phyloP scores from a whole-genome alignment of 2,329 filamentous ascomycete species.

The Cadophora sp. region DNA sequence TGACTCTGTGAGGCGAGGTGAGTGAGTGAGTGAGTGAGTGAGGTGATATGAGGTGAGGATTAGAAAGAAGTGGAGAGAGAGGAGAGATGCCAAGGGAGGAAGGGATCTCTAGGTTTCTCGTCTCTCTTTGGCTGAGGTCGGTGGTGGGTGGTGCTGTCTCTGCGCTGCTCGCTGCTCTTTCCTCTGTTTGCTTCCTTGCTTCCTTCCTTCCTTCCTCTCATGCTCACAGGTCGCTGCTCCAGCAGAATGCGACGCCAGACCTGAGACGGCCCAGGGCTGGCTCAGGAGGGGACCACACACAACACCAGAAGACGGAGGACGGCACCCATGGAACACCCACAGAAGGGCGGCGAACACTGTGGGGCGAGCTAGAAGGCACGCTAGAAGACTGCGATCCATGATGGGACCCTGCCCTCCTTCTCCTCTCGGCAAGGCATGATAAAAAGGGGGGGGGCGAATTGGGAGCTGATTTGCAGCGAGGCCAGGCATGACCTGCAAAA shows the following conservation, averaged over 20 bases:
- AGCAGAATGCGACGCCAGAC: constrained; percentile 19
- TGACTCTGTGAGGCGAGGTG: too few relatives aligned
- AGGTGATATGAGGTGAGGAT: background rate
- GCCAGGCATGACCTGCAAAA: constrained; percentile 1
- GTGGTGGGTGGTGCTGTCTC: too few relatives aligned
- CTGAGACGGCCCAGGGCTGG: constrained; percentile 11
- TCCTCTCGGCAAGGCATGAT: background rate
- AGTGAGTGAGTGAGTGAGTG: too few relatives aligned
- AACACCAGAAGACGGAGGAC: too few relatives aligned
- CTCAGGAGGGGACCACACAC: too few relatives aligned
- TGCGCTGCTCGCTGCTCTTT: too few relatives aligned
- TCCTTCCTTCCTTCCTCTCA: background rate
- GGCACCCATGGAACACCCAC: constrained; percentile 5
- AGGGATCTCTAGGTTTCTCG: too few relatives aligned
- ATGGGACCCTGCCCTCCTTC: too few relatives aligned
- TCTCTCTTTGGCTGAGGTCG: too few relatives aligned
- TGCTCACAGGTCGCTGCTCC: constrained; percentile 7
- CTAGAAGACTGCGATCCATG: constrained; percentile 29
- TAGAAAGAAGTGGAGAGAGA: background rate
- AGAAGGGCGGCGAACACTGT: constrained; percentile 21
- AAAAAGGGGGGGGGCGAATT: constrained; percentile 22
- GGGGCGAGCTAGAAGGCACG: constrained; percentile 24
- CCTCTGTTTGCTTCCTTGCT: too few relatives aligned
- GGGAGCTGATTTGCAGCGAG: constrained; percentile 3
- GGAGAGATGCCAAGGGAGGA: too few relatives aligned